Evolutionary conservation across 1,284 basidiomycete genomes (phyloP).

Genomic region (Serendipita sp.): DNA sequence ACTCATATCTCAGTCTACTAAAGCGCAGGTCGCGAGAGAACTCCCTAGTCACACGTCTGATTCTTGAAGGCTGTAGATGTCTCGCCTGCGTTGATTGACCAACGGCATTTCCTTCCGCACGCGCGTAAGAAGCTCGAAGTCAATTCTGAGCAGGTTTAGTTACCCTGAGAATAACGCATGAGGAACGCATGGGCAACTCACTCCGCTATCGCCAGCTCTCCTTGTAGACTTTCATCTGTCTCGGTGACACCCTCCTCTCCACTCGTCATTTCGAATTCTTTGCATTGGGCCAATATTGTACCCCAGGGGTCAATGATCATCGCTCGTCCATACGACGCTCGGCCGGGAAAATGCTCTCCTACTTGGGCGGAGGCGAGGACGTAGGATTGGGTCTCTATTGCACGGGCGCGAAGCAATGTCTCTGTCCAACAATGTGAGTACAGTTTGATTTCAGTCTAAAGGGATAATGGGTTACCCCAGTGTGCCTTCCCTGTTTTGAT

Average conservation of each 20-base stretch:
- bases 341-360: conserved; percentile 14
- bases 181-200: conserved; percentile 3
- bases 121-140: conserved; percentile 10
- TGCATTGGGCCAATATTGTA: conserved; percentile 11
- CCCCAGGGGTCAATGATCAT: conserved; percentile 15
- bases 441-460: neutral
- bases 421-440: neutral
- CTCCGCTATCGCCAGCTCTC: conserved; percentile 2
- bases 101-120: conserved; percentile 14
- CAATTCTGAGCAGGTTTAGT: conserved; percentile 11
- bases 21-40: too few species aligned
- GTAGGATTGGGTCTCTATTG: conserved; percentile 15
- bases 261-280: too few species aligned
- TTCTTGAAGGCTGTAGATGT: neutral
- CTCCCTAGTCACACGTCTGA: neutral
- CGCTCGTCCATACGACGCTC: conserved; percentile 11
- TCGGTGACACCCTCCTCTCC: neutral
- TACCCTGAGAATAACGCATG: neutral
- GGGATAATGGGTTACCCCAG: conserved; percentile 6
- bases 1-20: neutral
- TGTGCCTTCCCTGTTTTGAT: conserved; percentile 11
- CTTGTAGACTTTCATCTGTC: neutral
- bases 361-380: conserved; percentile 13
- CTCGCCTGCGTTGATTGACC: conserved; percentile 3
- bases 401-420: conserved; percentile 12